These are phyloP conservation scores for Onygenales sp. DNA, from an alignment of 2,329 filamentous ascomycete species.

Conservation along the genomic window DNA sequence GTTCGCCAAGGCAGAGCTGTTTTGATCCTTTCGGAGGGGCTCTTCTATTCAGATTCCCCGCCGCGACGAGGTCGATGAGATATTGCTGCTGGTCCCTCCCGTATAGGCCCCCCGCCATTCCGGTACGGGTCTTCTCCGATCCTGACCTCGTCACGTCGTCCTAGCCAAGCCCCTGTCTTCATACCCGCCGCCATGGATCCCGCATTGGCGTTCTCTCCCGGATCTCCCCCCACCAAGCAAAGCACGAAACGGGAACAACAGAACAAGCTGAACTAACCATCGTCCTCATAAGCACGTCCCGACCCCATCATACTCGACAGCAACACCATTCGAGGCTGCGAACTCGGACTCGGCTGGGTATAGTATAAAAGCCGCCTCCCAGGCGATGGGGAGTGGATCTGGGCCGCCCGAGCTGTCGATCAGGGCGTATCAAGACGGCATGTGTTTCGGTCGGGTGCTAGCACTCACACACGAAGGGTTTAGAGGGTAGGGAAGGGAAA, in stretches of 20 bases:
- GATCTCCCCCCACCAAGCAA: background rate
- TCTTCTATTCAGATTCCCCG: too few species aligned
- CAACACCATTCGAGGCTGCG: background rate
- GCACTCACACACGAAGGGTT: background rate
- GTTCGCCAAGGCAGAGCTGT: background rate
- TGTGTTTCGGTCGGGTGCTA: background rate
- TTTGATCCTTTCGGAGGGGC: too few species aligned
- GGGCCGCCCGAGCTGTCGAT: constrained; percentile 1
- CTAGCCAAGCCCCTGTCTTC: too few species aligned
- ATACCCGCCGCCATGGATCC: too few species aligned
- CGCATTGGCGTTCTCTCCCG: too few species aligned
- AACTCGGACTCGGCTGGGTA: background rate
- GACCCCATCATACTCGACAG: constrained; percentile 16
- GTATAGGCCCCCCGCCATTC: too few species aligned
- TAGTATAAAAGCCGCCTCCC: background rate
- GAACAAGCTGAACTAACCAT: constrained; percentile 26
- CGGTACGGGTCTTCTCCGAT: too few species aligned
- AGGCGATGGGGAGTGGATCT: background rate
- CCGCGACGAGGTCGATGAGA: too few species aligned
- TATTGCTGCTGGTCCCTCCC: too few species aligned
- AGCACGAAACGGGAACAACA: background rate
- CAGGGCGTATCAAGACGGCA: background rate
- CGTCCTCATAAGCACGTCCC: constrained; percentile 25
- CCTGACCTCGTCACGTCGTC: too few species aligned
- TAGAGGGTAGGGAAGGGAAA: too few species aligned